Evolutionary conservation across 345 rosid species (phyloP).

Genomic region (sweet orange (Citrus sinensis)): DNA sequence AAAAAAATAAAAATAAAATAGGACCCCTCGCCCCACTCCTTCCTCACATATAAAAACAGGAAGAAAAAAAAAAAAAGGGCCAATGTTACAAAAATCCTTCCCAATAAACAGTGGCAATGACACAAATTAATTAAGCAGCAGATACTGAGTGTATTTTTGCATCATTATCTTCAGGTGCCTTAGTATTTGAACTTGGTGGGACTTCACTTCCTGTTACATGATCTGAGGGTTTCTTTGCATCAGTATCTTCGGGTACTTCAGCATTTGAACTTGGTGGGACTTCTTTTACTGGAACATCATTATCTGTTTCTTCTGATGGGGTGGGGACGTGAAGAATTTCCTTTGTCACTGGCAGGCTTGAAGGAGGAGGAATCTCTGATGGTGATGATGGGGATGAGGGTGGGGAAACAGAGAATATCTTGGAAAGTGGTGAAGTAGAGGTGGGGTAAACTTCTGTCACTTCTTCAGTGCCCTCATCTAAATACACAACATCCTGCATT

Average conservation of each 20-base stretch:
- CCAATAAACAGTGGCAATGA: background rate
- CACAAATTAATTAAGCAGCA: slow-evolving; percentile 17
- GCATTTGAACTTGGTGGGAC: slow-evolving; percentile 5
- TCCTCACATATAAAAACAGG: slow-evolving; percentile 4
- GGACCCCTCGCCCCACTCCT: background rate
- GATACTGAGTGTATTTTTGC: slow-evolving; percentile 18
- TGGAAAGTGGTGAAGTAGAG: slow-evolving; percentile 24
- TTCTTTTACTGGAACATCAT: slow-evolving; percentile 20
- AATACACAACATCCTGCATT: slow-evolving; percentile 93
- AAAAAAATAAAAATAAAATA: background rate
- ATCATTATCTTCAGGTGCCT: slow-evolving; percentile 17
- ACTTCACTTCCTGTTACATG: background rate
- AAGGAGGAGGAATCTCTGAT: slow-evolving; percentile 25
- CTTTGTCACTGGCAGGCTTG: slow-evolving; percentile 19
- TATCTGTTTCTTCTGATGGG: slow-evolving; percentile 17
- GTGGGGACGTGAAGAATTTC: slow-evolving; percentile 23
- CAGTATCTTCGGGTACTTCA: slow-evolving; percentile 14
- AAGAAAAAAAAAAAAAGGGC: background rate
- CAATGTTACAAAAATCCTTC: slow-evolving; percentile 10
- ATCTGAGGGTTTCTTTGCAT: slow-evolving; percentile 1
- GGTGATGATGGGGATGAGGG: slow-evolving; percentile 53
- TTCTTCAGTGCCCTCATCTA: slow-evolving; percentile 88
- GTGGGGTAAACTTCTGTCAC: slow-evolving; percentile 64
- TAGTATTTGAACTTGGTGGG: background rate
- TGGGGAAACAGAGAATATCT: slow-evolving; percentile 49